phyloP scores from a whole-genome alignment of 2,329 filamentous ascomycete species.

The Myriosclerotinia curreyana region DNA sequence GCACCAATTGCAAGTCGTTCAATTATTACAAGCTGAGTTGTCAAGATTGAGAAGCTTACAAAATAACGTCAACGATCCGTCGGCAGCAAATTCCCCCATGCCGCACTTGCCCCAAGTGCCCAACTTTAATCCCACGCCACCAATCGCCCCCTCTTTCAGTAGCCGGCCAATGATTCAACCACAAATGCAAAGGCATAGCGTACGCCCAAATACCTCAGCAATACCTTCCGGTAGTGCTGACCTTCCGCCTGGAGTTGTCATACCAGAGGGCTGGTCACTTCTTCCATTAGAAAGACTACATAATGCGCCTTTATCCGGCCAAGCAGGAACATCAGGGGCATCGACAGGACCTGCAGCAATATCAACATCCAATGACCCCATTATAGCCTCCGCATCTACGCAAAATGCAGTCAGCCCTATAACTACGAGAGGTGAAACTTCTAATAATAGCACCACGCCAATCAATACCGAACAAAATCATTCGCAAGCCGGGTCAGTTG shows the following conservation, averaged over 20 bases:
- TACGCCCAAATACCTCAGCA: conserved; percentile 46
- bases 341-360: conserved; percentile 28
- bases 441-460: conserved; percentile 25
- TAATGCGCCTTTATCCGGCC: conserved; percentile 18
- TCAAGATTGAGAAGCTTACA: conserved; percentile 54
- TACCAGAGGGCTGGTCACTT: conserved; percentile 64
- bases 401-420: conserved; percentile 32
- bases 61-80: conserved; percentile 29
- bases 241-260: conserved; percentile 60
- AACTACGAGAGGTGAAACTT: conserved; percentile 8
- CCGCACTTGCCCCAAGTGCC: conserved; percentile 29
- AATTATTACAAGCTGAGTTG: conserved; percentile 65
- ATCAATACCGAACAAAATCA: conserved; percentile 28
- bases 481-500: conserved; percentile 31
- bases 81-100: conserved; percentile 34
- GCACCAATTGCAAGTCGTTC: conserved; percentile 66
- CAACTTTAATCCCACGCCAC: not conserved
- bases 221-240: conserved; percentile 60
- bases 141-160: conserved; percentile 16
- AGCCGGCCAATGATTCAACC: conserved; percentile 5
- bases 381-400: conserved; percentile 33
- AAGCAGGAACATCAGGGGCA: conserved; percentile 19
- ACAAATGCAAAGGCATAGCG: conserved; percentile 46
- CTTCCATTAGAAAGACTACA: conserved; percentile 55
- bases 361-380: conserved; percentile 28